phyloP scores from a whole-genome alignment of 305 asterid genomes.

The Fraxinus platypoda region DNA sequence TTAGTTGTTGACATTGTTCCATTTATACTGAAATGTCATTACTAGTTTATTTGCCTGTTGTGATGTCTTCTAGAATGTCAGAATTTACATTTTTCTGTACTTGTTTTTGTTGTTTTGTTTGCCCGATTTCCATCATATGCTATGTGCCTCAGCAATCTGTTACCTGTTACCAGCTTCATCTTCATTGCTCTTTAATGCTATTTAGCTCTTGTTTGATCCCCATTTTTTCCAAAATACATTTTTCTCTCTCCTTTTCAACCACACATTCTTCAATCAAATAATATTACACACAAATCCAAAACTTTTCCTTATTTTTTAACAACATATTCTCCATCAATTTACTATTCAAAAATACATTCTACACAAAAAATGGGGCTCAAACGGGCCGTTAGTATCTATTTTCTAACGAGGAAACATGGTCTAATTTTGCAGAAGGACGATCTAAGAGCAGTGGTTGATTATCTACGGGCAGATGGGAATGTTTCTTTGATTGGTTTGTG shows the following conservation, averaged over 20 bases:
- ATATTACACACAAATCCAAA: too few species aligned
- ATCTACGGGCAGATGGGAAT: constrained; percentile 71
- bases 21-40: neutral
- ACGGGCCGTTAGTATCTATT: neutral
- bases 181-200: neutral
- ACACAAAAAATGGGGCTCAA: too few species aligned
- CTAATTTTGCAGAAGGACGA: constrained; percentile 70
- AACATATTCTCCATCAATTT: too few species aligned
- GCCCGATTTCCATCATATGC: neutral
- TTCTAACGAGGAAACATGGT: neutral
- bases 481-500: constrained; percentile 86
- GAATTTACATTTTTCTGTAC: neutral
- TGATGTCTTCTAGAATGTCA: neutral
- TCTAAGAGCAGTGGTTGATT: constrained; percentile 78
- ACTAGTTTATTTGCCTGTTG: neutral
- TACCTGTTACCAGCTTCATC: constrained; percentile 3
- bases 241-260: too few species aligned
- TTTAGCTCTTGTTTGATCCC: too few species aligned
- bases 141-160: neutral
- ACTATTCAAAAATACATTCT: too few species aligned
- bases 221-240: too few species aligned
- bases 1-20: neutral
- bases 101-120: neutral
- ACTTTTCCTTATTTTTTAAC: too few species aligned
- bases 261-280: too few species aligned